phyloP scores from a whole-genome alignment of 441 rosid genomes.

The Metrosideros polymorpha region DNA sequence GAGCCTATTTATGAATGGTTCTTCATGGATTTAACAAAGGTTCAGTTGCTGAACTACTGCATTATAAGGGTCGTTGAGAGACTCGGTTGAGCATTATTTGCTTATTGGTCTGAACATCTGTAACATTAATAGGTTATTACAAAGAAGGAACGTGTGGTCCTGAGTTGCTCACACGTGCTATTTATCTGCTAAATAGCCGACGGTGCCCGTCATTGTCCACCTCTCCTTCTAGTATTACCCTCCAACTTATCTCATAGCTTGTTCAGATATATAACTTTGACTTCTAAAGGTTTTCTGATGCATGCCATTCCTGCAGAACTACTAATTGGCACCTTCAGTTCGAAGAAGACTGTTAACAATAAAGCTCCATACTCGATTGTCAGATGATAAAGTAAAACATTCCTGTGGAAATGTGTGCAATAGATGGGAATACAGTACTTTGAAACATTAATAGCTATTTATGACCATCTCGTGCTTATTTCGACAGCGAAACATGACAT shows the following conservation, averaged over 20 bases:
- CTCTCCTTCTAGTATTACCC: neutral
- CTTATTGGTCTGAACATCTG: neutral
- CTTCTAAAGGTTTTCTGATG: neutral
- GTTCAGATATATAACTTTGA: neutral
- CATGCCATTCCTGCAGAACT: neutral
- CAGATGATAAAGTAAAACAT: neutral
- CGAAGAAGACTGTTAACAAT: neutral
- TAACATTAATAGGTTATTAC: neutral
- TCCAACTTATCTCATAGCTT: neutral
- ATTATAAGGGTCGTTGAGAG: neutral
- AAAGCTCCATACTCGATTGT: neutral
- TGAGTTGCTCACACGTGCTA: accelerated
- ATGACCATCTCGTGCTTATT: neutral
- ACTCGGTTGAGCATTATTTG: neutral
- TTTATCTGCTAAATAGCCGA: neutral
- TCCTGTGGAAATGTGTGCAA: neutral
- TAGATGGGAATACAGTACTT: neutral
- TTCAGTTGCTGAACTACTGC: neutral
- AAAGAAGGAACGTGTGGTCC: neutral
- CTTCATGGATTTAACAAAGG: neutral
- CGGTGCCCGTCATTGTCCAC: neutral
- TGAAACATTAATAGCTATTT: neutral
- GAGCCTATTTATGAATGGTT: neutral
- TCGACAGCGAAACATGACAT: neutral
- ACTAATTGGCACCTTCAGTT: neutral